A percentile compares a stretch with the other conserved stretches of the same genome.
These are phyloP conservation scores for Forsythia suspensa DNA, from an alignment of 257 asterid genomes.

Conservation along the genomic window DNA sequence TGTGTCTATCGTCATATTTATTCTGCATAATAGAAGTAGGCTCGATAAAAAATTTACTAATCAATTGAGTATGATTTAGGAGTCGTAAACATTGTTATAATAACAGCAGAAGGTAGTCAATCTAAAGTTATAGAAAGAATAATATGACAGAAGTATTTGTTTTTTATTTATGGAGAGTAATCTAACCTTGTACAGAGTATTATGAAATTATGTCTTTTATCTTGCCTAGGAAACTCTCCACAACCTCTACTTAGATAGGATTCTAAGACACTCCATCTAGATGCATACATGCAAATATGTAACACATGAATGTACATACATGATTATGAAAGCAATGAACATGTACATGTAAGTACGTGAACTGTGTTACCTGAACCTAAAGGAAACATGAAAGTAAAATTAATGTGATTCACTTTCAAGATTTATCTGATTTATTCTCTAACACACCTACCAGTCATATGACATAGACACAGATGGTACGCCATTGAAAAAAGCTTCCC, in stretches of 20 bases:
- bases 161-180: neutral
- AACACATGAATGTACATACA: neutral
- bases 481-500: slow-evolving; percentile 82
- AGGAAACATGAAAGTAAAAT: neutral
- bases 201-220: neutral
- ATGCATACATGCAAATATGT: neutral
- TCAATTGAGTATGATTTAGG: neutral
- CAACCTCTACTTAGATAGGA: neutral
- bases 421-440: neutral
- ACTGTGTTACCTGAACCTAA: too few species aligned
- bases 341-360: neutral
- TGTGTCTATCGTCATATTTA: neutral
- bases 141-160: neutral
- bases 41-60: neutral
- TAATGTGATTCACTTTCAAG: too few species aligned
- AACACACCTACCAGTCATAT: slow-evolving; percentile 67
- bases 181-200: neutral
- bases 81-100: neutral
- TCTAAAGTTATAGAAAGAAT: neutral
- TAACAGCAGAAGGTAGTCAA: neutral
- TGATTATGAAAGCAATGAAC: too few species aligned
- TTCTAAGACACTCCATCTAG: neutral
- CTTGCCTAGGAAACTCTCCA: neutral
- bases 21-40: neutral
- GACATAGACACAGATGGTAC: slow-evolving; percentile 78